Conservation (phyloP, 805 yeast species). For the Suhomyces canberraensis region DNA sequence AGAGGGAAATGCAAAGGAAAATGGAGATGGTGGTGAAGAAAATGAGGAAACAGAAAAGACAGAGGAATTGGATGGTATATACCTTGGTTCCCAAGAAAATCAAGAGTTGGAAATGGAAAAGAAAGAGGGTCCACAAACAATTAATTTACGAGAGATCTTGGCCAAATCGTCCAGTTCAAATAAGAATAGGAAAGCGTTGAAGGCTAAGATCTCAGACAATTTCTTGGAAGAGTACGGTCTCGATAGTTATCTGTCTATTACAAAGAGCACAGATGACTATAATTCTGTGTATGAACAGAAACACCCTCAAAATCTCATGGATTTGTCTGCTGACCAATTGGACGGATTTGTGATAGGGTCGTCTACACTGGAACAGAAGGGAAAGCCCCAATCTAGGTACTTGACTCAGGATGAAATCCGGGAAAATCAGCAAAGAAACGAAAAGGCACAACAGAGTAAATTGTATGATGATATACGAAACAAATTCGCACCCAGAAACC, state of each 20-base stretch:
- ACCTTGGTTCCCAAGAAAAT: slow-evolving; percentile 23
- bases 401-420: slow-evolving; percentile 27
- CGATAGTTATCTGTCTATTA: slow-evolving; percentile 26
- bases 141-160: slow-evolving; percentile 1
- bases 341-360: slow-evolving; percentile 37
- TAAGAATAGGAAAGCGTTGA: slow-evolving; percentile 29
- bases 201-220: slow-evolving; percentile 27
- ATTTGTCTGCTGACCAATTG: slow-evolving; percentile 23
- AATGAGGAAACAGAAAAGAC: slow-evolving; percentile 12
- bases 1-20: slow-evolving; percentile 2
- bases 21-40: too few species aligned
- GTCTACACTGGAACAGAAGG: slow-evolving; percentile 6
- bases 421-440: slow-evolving; percentile 21
- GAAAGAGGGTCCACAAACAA: neutral
- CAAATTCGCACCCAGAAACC: slow-evolving; percentile 19
- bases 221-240: slow-evolving; percentile 40
- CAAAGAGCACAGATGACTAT: slow-evolving; percentile 24
- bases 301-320: slow-evolving; percentile 9
- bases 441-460: slow-evolving; percentile 23
- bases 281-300: slow-evolving; percentile 20
- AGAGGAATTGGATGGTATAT: slow-evolving; percentile 32
- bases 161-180: slow-evolving; percentile 6
- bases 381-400: slow-evolving; percentile 10
- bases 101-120: neutral
- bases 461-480: slow-evolving; percentile 28